Evolutionary conservation across 2,329 filamentous ascomycete genomes (phyloP), one percentile per base, ranked within the genome.

Genomic region (Paraconiothyrium brasiliense): DNA sequence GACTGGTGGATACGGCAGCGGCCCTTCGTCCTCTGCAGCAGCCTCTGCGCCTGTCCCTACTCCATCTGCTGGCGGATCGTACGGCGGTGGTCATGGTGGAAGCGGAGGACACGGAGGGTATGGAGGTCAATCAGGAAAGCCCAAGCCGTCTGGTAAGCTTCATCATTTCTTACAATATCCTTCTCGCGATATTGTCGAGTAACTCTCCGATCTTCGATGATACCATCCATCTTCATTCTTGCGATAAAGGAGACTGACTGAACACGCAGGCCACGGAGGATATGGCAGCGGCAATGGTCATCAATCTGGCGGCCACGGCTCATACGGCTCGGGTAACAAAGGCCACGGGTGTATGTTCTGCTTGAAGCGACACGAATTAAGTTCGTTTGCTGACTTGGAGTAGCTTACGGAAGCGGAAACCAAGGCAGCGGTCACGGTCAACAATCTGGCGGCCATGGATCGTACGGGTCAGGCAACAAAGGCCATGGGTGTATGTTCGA

Each of bases 1-100:
- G 10, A 55, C 52, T 27, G 54, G 54, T n/a, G 54, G 54, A 8
- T 56, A 56, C 22, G 54, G 54, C 9, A 24, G 41, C 27, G 43
- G 54, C 5, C 54, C 54, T n/a, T 22, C 16, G 43, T 24, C 30
- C 20, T 47, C 54, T 30, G 52, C 9, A 16, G 43, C 20, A 30
- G 24, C 24, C 6, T 44, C 51, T 54, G 51, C 34, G 7, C 37
- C 51, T 44, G 14, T 24, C 14, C 32, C 49, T 30, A 39, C 22
- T 24, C 49, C 49, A 4, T 39, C 49, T 30, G 20, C 50, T 14
- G 51, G 37, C n/a, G 32, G 35, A 13, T 27, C 32, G 16, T 34
- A 46, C 52, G 41, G 41, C 11, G 35, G 37, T 24, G 49, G 49
- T 39, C 22, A 37, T 11, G 32, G 49, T 4, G 32, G 32, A 1